These are phyloP conservation scores for Fusarium dimerum DNA, from an alignment of 2,329 filamentous ascomycete species.

Conservation along the genomic window DNA sequence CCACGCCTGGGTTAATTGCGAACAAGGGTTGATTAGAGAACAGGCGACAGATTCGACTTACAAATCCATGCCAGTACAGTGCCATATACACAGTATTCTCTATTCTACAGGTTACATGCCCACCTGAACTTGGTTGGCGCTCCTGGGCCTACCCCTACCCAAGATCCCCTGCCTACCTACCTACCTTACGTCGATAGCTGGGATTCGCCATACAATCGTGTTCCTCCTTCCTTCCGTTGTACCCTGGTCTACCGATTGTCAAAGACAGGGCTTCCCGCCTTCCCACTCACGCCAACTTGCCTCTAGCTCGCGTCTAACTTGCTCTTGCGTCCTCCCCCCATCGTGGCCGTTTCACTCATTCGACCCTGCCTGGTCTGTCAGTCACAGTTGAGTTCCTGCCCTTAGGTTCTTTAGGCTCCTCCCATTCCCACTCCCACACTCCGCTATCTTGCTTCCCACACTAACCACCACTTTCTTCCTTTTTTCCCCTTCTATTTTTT, in stretches of 20 bases:
- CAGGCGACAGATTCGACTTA: background rate
- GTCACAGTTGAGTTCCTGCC: constrained; percentile 18
- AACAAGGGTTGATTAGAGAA: no score
- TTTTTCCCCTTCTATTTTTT: constrained; percentile 33
- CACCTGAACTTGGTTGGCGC: background rate
- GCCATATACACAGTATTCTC: background rate
- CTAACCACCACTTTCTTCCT: constrained; percentile 34
- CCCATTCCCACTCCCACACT: constrained; percentile 19
- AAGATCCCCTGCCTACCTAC: no score
- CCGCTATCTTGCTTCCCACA: constrained; percentile 31
- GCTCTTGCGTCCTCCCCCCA: background rate
- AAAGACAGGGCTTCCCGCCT: background rate
- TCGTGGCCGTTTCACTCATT: background rate
- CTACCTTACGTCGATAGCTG: no score
- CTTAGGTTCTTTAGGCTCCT: constrained; percentile 1
- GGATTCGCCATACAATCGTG: background rate
- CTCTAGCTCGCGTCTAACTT: background rate
- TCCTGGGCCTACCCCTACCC: background rate
- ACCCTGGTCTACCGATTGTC: background rate
- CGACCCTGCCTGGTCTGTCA: background rate
- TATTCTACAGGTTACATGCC: background rate
- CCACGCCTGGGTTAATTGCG: no score
- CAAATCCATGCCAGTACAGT: background rate
- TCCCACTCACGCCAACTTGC: background rate
- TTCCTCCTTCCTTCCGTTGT: background rate